Conservation (phyloP, 805 yeast species). For the Teunomyces tritomae region DNA sequence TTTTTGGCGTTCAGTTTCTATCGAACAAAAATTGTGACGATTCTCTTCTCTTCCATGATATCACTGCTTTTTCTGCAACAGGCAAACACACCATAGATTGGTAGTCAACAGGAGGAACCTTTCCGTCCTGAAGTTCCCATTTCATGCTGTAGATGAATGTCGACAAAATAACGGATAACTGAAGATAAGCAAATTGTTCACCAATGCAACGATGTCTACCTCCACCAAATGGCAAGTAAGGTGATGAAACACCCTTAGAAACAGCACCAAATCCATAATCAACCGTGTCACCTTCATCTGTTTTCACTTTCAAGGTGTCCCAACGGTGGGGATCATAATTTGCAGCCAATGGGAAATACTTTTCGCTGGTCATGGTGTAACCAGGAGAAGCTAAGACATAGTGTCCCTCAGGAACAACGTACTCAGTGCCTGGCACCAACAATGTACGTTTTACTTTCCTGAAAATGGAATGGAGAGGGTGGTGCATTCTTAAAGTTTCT, state of each 20-base stretch:
- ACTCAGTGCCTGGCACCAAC: conserved; percentile 72
- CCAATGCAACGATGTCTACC: conserved; percentile 99
- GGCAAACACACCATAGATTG: conserved; percentile 94
- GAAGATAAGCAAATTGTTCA: conserved; percentile 94
- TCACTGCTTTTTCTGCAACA: conserved; percentile 58
- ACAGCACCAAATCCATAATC: conserved; percentile 96
- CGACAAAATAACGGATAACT: conserved; percentile 79
- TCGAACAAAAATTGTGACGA: background rate
- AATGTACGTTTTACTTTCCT: conserved; percentile 81
- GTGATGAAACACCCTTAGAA: conserved; percentile 91
- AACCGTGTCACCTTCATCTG: conserved; percentile 35
- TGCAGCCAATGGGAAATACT: conserved; percentile 74
- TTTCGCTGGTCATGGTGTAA: conserved; percentile 72
- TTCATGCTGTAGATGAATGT: conserved; percentile 69
- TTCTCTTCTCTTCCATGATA: conserved; percentile 66
- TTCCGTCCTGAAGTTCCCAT: conserved; percentile 58
- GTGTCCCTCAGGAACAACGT: conserved; percentile 84
- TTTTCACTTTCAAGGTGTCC: conserved; percentile 32
- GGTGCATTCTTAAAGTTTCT: conserved; percentile 92
- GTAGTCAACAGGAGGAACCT: conserved; percentile 65
- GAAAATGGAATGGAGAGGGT: conserved; percentile 94
- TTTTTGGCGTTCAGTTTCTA: background rate
- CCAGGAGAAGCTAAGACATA: conserved; percentile 93
- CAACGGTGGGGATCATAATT: conserved; percentile 85
- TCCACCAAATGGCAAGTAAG: conserved; percentile 97